These are phyloP conservation scores for Trichoderma arundinaceum DNA, from an alignment of 2,329 filamentous ascomycete genomes.

Conservation along the genomic window DNA sequence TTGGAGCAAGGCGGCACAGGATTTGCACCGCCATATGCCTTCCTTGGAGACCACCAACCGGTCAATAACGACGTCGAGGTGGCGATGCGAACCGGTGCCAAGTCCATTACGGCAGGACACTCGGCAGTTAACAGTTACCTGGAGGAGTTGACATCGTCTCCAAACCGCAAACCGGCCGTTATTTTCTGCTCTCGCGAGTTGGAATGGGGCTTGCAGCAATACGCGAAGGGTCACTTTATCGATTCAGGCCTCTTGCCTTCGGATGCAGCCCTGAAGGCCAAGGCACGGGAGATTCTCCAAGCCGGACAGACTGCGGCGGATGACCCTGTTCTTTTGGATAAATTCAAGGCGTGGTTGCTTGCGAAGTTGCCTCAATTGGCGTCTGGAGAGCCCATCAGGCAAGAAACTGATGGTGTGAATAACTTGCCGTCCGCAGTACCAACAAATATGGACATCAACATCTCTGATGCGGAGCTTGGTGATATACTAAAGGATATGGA, in stretches of 20 bases:
- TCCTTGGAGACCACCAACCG: slow-evolving; percentile 49
- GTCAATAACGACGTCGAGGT: slow-evolving; percentile 45
- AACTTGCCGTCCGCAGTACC: slow-evolving; percentile 35
- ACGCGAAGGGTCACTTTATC: slow-evolving; percentile 51
- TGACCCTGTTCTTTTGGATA: slow-evolving; percentile 56
- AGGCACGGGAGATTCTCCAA: slow-evolving; percentile 56
- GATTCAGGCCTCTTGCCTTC: slow-evolving; percentile 51
- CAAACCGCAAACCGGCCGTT: slow-evolving; percentile 52
- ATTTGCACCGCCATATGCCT: slow-evolving; percentile 61
- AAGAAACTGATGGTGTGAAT: background rate
- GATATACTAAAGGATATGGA: slow-evolving; percentile 52
- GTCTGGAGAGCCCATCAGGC: slow-evolving; percentile 17
- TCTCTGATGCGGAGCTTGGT: slow-evolving; percentile 49
- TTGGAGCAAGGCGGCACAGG: slow-evolving; percentile 58
- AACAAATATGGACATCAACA: slow-evolving; percentile 44
- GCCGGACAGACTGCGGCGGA: slow-evolving; percentile 59
- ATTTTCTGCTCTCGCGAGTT: slow-evolving; percentile 66
- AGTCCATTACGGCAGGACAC: slow-evolving; percentile 51
- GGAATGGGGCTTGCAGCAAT: slow-evolving; percentile 58
- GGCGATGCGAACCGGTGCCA: slow-evolving; percentile 46
- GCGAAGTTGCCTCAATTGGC: slow-evolving; percentile 38
- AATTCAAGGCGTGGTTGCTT: slow-evolving; percentile 57
- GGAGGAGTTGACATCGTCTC: slow-evolving; percentile 49
- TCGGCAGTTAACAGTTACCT: slow-evolving; percentile 56
- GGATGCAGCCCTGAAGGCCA: slow-evolving; percentile 54